Evolutionary conservation across 2,329 filamentous ascomycete species (phyloP), one percentile per base, ranked within the genome.

Genomic region (Leptoxyphium fumago): DNA sequence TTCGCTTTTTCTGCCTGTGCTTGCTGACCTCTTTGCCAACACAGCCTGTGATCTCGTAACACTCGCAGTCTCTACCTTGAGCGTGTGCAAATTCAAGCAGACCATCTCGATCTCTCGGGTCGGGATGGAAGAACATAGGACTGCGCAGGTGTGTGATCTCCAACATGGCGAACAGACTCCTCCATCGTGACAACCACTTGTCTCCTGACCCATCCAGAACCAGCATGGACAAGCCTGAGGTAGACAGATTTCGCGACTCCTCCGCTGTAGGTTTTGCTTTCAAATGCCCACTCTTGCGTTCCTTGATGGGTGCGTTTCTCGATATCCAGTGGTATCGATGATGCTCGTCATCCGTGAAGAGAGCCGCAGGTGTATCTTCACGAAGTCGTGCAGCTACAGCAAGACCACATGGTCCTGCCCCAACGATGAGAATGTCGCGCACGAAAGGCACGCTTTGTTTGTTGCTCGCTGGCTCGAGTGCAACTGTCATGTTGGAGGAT

Each of bases 291-390:
- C 60, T 71, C 47, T 63, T 67, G 46, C 64, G 64, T 49, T 69
- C 67, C 53, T 77, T 79, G 48, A 80, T 66, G 7, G 70, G 69
- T 60, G 78, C 74, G 28, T 74, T 73, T 45, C 78, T 80, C 45
- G 71, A 72, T 45, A 86, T 79, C 80, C 82, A 87, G 60, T 84
- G 77, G 58, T 84, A 89, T n/a, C 84, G 72, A 38, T 80, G 77
- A 55, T 89, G 83, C 55, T 89, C 84, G 51, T 84, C 82, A 56
- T 89, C 83, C 0, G 84, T 88, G 62, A 89, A 89, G 43, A 87
- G 75, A 1, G 84, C 82, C 0, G 80, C 84, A 0, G 84, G 84
- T 0, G 81, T 82, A 44, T 73, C 70, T 61, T 89, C 84, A 38
- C 74, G 72, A 1, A 89, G 71, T 3, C 84, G 74, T 1, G 82